Evolutionary conservation across 2,329 filamentous ascomycete species (phyloP).

Genomic region (Bisporella sp.): DNA sequence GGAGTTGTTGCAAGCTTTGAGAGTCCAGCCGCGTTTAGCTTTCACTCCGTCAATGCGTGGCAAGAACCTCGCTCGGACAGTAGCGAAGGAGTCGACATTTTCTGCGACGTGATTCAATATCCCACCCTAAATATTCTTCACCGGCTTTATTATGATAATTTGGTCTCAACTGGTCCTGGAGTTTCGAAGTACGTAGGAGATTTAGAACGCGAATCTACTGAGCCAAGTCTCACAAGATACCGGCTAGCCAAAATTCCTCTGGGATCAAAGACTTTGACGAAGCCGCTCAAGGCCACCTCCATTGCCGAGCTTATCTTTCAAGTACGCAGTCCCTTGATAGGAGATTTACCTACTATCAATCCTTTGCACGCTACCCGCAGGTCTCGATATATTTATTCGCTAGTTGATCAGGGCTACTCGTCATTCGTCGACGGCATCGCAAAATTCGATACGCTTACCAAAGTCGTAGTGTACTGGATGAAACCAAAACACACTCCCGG

Average conservation of each 20-base stretch:
- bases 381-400: slow-evolving; percentile 56
- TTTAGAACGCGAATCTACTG: slow-evolving; percentile 39
- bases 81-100: slow-evolving; percentile 39
- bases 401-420: slow-evolving; percentile 48
- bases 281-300: background rate
- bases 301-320: slow-evolving; percentile 31
- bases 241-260: slow-evolving; percentile 8
- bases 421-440: slow-evolving; percentile 55
- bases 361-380: slow-evolving; percentile 41
- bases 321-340: slow-evolving; percentile 45
- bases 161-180: slow-evolving; percentile 43
- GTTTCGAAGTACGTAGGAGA: background rate
- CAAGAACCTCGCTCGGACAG: slow-evolving; percentile 40
- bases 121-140: slow-evolving; percentile 58
- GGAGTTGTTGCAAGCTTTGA: slow-evolving; percentile 66
- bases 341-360: slow-evolving; percentile 64
- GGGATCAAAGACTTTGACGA: background rate
- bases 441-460: slow-evolving; percentile 55
- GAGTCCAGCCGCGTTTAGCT: slow-evolving; percentile 65
- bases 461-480: slow-evolving; percentile 49
- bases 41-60: slow-evolving; percentile 74
- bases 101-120: slow-evolving; percentile 60
- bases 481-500: slow-evolving; percentile 54
- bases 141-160: slow-evolving; percentile 61
- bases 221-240: slow-evolving; percentile 18